Percentiles rank a stretch among this genome's conserved stretches.
Conservation (phyloP, 768 basidiomycete genomes). For the Macrolepiota fuliginosa region DNA sequence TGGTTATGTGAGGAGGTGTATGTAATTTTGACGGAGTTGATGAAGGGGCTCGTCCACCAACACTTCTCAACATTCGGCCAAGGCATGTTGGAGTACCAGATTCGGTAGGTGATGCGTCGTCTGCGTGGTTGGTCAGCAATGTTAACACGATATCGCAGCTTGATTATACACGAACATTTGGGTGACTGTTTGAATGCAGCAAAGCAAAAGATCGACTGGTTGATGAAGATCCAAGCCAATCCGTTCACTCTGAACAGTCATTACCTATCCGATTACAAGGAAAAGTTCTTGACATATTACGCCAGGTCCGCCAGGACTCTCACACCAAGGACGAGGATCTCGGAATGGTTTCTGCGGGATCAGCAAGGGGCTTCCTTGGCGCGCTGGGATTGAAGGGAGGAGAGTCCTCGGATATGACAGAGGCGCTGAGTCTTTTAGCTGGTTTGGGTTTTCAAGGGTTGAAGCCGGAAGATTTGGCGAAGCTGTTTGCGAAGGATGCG, state of each 20-base stretch:
- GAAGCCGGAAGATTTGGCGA: no score
- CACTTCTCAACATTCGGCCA: slow-evolving; percentile 56
- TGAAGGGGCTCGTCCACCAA: slow-evolving; percentile 38
- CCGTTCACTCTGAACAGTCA: slow-evolving; percentile 54
- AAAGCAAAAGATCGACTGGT: slow-evolving; percentile 42
- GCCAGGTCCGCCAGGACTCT: slow-evolving; percentile 33
- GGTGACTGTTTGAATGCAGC: slow-evolving; percentile 38
- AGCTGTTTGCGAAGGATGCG: no score
- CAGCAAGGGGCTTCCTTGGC: no score
- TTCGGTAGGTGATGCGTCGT: slow-evolving; percentile 27
- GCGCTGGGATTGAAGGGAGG: no score
- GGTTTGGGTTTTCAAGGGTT: no score
- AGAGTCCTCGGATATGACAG: no score
- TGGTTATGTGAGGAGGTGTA: slow-evolving; percentile 41
- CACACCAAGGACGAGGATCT: neutral
- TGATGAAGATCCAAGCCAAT: slow-evolving; percentile 43
- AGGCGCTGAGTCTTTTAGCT: no score
- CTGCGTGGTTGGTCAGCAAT: neutral
- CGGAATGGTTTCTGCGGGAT: neutral
- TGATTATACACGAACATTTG: slow-evolving; percentile 44
- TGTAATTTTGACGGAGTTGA: slow-evolving; percentile 32
- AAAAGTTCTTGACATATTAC: slow-evolving; percentile 47
- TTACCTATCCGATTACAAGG: slow-evolving; percentile 44
- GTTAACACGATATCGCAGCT: slow-evolving; percentile 11
- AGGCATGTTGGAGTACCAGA: slow-evolving; percentile 48